Evolutionary conservation across 345 rosid species (phyloP).

Genomic region (Corymbia maculata): DNA sequence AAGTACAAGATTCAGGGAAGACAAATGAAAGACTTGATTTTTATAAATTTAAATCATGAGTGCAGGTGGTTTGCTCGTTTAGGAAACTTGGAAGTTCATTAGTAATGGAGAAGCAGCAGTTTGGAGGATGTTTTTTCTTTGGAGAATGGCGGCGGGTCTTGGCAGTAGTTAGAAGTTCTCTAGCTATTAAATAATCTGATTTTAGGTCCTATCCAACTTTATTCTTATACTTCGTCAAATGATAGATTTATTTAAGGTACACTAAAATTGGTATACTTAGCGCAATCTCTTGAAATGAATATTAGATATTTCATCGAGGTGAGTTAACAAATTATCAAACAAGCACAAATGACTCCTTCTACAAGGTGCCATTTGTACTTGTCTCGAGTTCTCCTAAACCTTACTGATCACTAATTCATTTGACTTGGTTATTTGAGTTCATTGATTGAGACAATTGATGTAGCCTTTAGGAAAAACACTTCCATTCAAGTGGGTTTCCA

Average conservation of each 20-base stretch:
- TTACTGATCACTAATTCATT: background rate
- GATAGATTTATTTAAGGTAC: background rate
- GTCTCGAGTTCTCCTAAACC: background rate
- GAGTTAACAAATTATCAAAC: no score
- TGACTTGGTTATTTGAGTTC: background rate
- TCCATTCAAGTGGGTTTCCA: background rate
- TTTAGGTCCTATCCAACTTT: background rate
- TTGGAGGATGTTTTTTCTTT: background rate
- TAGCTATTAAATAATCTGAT: background rate
- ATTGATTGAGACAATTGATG: background rate
- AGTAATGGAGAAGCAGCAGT: background rate
- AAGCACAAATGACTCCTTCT: background rate
- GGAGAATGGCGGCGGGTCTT: background rate
- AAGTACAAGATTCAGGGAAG: background rate
- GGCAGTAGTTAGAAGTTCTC: background rate
- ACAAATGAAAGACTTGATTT: background rate
- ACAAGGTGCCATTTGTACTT: background rate
- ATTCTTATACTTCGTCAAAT: background rate
- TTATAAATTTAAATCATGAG: background rate
- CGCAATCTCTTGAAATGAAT: background rate
- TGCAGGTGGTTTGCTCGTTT: background rate
- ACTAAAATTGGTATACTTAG: background rate
- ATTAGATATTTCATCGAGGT: background rate
- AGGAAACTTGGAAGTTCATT: background rate
- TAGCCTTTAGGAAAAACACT: background rate